Evolutionary conservation across 768 basidiomycete species (phyloP).

Genomic region (Chiua virens): DNA sequence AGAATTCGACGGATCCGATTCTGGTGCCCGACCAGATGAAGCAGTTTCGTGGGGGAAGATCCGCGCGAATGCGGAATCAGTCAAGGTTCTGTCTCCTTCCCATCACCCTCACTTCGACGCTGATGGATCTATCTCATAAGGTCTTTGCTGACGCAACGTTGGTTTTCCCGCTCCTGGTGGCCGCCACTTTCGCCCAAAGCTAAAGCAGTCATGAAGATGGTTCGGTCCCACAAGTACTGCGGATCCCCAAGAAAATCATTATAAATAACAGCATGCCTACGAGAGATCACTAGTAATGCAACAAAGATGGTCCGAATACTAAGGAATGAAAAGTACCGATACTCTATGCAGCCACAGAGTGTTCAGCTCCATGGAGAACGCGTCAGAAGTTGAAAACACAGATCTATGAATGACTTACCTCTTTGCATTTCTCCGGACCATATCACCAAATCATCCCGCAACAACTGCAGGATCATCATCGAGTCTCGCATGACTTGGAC

Average conservation of each 20-base stretch:
- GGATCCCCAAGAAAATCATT: not conserved
- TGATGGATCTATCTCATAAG: constrained; percentile 25
- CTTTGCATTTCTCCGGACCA: constrained; percentile 78
- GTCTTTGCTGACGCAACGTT: constrained; percentile 97
- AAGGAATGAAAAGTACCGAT: not conserved
- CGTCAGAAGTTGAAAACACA: constrained; percentile 11
- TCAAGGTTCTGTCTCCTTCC: constrained; percentile 55
- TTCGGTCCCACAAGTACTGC: not conserved
- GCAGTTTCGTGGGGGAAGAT: constrained; percentile 99
- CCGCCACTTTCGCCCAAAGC: constrained; percentile 83
- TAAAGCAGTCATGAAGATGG: constrained; percentile 1
- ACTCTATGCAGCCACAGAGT: constrained; percentile 16
- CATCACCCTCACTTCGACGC: not conserved
- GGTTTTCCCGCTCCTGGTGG: constrained; percentile 93
- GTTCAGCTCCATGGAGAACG: constrained; percentile 22
- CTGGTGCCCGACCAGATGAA: constrained; percentile 95
- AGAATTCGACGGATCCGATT: constrained; percentile 98
- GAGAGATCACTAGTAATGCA: not conserved
- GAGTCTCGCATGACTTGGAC: constrained; percentile 62
- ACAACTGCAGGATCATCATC: constrained; percentile 77
- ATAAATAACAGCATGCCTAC: constrained; percentile 12
- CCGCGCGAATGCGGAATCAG: constrained; percentile 75
- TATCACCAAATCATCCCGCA: constrained; percentile 82
- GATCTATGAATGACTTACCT: constrained; percentile 25
- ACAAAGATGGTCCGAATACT: constrained; percentile 1